Evolutionary conservation across 495 filamentous ascomycete genomes (phyloP), one percentile per base, ranked within the genome.

Genomic region (Xylaria sp.): DNA sequence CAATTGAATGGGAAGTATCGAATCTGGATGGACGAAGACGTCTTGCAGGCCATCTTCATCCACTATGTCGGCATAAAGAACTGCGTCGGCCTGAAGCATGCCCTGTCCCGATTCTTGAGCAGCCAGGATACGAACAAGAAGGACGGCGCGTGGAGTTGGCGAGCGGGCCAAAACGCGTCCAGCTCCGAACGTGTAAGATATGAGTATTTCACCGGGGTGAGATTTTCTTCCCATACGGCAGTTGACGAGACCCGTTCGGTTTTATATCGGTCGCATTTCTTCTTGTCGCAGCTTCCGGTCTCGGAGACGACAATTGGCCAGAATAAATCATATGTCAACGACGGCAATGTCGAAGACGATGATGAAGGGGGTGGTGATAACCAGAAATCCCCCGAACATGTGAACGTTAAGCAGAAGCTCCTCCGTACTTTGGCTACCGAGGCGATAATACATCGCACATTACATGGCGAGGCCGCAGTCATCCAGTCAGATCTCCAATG

Each of bases 1-100:
- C 88, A 91, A 43, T 77, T 93, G 53, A 93, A 91, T 72, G 90
- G 90, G 0, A 90, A 90, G 72, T 92, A 91, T 70, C 85, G 88
- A 0, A 83, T 92, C 19, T 88, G 84, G 79, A 89, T 90, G 86
- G 89, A 93, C 69, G 90, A 91, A 71, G 91, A 92, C 69, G 81
- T 92, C 40, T 78, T 92, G 12, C 88, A 92, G 63, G 85, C 86
- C 24, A 85, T 93, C 17, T 85, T 92, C 69, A 80, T 92, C 37
- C 88, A 92, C 62, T 90, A 88, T 66, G 84, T 93, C 35, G 90
- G 90, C 19, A 77, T 88, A 35, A 82, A 80, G 41, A 88, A 88
- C 84, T 83, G 86, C 40, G 85, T 87, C 24, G 72, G 83, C 6
- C 79, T 91, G 68, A 86, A 88, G 35, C 26, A 52, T 5, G 77